Evolutionary conservation across 2,329 filamentous ascomycete genomes (phyloP).

Genomic region (Coniochaeta prunicola): DNA sequence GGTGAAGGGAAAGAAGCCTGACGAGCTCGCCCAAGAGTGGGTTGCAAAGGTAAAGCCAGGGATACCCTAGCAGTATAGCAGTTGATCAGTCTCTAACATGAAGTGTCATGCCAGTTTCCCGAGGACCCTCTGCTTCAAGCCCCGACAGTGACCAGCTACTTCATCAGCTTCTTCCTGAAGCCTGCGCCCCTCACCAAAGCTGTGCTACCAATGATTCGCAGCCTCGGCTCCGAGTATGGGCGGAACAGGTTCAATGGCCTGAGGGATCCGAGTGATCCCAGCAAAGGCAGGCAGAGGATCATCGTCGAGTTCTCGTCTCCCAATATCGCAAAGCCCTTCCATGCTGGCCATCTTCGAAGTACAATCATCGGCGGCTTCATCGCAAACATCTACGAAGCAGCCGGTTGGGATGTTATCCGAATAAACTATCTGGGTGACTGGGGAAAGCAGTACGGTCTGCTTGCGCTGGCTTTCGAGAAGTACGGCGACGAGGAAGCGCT

Average conservation of each 20-base stretch:
- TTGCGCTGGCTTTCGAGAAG: conserved; percentile 67
- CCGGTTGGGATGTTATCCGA: conserved; percentile 65
- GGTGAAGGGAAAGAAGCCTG: conserved; percentile 63
- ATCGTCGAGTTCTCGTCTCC: conserved; percentile 80
- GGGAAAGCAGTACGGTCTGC: conserved; percentile 70
- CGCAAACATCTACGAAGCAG: conserved; percentile 61
- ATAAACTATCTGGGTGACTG: conserved; percentile 79
- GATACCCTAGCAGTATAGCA: background rate
- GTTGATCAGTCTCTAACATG: conserved; percentile 7
- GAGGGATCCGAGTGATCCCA: conserved; percentile 54
- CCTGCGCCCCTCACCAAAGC: conserved; percentile 55
- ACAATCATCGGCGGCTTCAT: conserved; percentile 77
- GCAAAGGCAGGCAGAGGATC: conserved; percentile 55
- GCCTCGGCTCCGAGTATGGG: conserved; percentile 55
- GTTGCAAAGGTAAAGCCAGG: conserved; percentile 42
- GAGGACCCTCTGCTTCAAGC: conserved; percentile 62
- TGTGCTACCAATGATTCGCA: conserved; percentile 63
- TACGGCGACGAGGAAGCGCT: conserved; percentile 70
- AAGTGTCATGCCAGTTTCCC: conserved; percentile 49
- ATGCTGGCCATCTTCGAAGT: conserved; percentile 68
- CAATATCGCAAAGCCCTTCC: conserved; percentile 82
- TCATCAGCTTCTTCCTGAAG: conserved; percentile 77
- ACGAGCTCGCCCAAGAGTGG: conserved; percentile 56
- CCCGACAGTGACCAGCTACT: conserved; percentile 59
- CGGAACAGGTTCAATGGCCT: conserved; percentile 53